Evolutionary conservation across 2,329 filamentous ascomycete species (phyloP), one percentile per base, ranked within the genome.

Genomic region (Sarocladium oryzae): DNA sequence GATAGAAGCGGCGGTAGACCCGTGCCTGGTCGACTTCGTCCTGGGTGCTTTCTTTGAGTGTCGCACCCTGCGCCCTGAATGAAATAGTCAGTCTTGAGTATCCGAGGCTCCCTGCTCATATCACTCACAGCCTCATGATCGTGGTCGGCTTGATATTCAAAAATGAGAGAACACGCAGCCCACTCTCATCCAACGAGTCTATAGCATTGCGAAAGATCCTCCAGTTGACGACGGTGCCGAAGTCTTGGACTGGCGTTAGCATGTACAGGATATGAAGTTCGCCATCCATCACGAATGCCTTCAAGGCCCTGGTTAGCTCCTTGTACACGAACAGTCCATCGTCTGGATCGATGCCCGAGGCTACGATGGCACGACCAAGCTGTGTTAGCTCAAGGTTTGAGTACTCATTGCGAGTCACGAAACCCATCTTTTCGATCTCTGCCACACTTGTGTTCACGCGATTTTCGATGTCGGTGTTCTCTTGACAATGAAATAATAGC

Each of bases 211-310:
- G 79, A 58, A 88, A 89, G 1, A 83, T 77, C 50, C 79, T 78
- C 87, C 87, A 90, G 58, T 89, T 85, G 52, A 90, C 76, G 8
- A 72, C 69, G 2, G 75, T 67, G 1, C 69, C 70, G 23, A 72
- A 69, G 45, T 78, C 73, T 45, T 88, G 82, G 2, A 90, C 76
- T 0, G 87, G 87, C 0, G 87, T 89, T 56, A 90, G 89, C 33
- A 81, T 82, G 62, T 90, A 91, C 43, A 89, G 76, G 11, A 88
- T 77, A 59, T 90, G 87, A 82, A 91, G 84, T 55, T 91, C 87
- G 3, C 85, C 84, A 60, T 90, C 86, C 79, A 91, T 84, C 11
- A 89, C 87, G 60, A 91, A 90, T 1, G 84, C 84, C 54, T 78
- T 73, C 2, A 90, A 72, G 0, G 86, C 84, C 56, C 77, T 77